Percentiles rank a stretch among this genome's conserved stretches.
phyloP scores from a whole-genome alignment of 73 alveolate species.

The Effrenium voratum region DNA sequence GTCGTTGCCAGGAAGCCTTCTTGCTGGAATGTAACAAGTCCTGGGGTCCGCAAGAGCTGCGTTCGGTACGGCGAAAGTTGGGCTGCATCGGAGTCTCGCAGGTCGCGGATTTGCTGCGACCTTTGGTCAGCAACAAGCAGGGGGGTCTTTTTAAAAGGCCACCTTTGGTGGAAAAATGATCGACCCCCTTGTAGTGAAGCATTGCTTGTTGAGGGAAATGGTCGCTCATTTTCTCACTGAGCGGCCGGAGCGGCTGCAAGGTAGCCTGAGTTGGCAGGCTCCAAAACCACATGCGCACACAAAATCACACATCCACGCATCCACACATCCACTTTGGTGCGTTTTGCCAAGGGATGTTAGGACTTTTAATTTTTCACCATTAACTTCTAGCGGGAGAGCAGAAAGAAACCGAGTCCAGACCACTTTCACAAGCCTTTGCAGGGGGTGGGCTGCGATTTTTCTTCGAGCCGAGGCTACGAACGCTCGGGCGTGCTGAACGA shows the following conservation, averaged over 20 bases:
- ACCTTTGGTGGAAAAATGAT: no score
- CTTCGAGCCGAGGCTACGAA: constrained; percentile 1
- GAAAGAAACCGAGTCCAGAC: neutral
- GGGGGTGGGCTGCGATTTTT: neutral
- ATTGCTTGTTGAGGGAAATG: neutral
- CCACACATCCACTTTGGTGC: neutral
- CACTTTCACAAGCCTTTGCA: neutral
- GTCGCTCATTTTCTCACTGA: neutral
- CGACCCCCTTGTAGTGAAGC: no score
- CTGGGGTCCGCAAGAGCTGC: constrained; percentile 48
- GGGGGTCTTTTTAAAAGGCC: neutral
- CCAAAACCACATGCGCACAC: neutral
- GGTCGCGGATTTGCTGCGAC: constrained; percentile 36
- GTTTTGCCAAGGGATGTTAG: neutral
- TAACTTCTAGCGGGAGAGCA: neutral
- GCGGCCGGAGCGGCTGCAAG: neutral
- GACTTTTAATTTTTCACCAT: neutral
- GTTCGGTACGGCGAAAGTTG: constrained; percentile 18
- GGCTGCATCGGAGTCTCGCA: neutral
- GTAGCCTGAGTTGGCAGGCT: neutral
- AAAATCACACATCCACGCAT: neutral
- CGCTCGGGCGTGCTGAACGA: constrained; percentile 50
- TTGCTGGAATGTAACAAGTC: constrained; percentile 17
- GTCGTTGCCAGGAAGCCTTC: neutral
- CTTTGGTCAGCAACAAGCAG: neutral